Evolutionary conservation across 2,329 filamentous ascomycete genomes (phyloP).

Genomic region (Fusarium avenaceum): DNA sequence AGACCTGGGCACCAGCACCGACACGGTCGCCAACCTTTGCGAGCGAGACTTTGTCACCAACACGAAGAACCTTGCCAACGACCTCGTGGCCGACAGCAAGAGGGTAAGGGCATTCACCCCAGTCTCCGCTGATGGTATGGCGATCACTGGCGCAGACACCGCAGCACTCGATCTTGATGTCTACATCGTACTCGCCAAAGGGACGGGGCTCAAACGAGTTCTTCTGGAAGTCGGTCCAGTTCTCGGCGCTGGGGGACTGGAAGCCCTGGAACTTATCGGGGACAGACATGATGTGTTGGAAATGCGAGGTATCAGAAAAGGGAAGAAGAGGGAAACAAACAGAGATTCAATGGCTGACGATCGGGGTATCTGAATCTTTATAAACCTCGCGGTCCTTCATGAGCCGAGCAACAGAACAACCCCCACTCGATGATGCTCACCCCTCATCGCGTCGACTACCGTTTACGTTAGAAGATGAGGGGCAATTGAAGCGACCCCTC

Average conservation of each 20-base stretch:
- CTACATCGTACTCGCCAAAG: slow-evolving; percentile 88
- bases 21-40: slow-evolving; percentile 71
- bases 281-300: slow-evolving; percentile 60
- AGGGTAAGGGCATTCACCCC: slow-evolving; percentile 73
- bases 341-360: slow-evolving; percentile 18
- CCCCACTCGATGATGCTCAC: slow-evolving; percentile 37
- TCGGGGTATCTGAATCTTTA: slow-evolving; percentile 21
- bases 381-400: slow-evolving; percentile 34
- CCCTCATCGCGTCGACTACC: slow-evolving; percentile 26
- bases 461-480: slow-evolving; percentile 34
- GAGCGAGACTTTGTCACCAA: slow-evolving; percentile 65
- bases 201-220: slow-evolving; percentile 86
- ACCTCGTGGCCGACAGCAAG: slow-evolving; percentile 80
- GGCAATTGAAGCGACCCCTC: slow-evolving; percentile 28
- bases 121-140: slow-evolving; percentile 78
- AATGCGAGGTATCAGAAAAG: neutral
- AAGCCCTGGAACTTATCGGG: slow-evolving; percentile 73
- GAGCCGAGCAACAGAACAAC: slow-evolving; percentile 12
- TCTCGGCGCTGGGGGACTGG: slow-evolving; percentile 67
- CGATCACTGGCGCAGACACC: slow-evolving; percentile 81
- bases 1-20: slow-evolving; percentile 69
- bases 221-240: slow-evolving; percentile 74
- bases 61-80: slow-evolving; percentile 75
- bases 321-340: slow-evolving; percentile 15
- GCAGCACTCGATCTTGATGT: slow-evolving; percentile 87